Percentiles rank a stretch among this genome's conserved stretches.
Conservation (phyloP, 2,329 filamentous ascomycete species). For the Apiospora koreana region DNA sequence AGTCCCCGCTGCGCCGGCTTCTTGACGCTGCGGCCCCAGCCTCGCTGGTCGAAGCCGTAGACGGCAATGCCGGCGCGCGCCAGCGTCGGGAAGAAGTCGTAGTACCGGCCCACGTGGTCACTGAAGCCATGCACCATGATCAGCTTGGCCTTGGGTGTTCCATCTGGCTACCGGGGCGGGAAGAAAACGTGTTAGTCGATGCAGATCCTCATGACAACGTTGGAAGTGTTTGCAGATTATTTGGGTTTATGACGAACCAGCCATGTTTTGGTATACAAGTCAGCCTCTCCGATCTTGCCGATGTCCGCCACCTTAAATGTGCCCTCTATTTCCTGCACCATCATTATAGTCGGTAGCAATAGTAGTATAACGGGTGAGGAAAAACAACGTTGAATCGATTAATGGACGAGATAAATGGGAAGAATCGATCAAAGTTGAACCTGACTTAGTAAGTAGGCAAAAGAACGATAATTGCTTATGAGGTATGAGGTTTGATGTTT, state of each 20-base stretch:
- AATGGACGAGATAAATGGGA: neutral
- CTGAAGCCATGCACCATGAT: conserved; percentile 89
- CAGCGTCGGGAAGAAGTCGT: conserved; percentile 70
- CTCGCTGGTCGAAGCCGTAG: conserved; percentile 80
- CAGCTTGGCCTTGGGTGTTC: conserved; percentile 66
- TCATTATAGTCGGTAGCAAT: conserved; percentile 21
- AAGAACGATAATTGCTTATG: neutral
- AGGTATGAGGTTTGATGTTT: neutral
- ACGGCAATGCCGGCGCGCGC: conserved; percentile 73
- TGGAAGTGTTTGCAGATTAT: neutral
- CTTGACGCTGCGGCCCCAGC: conserved; percentile 78
- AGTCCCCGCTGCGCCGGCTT: conserved; percentile 65
- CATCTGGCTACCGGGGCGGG: conserved; percentile 47
- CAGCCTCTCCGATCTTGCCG: conserved; percentile 36
- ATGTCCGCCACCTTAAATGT: conserved; percentile 46
- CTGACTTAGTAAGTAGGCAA: neutral
- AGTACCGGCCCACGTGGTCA: conserved; percentile 80
- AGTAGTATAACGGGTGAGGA: neutral
- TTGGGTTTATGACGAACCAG: conserved; percentile 43
- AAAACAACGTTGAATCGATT: neutral
- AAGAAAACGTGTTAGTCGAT: neutral
- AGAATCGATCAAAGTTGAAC: neutral
- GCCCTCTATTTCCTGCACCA: conserved; percentile 49
- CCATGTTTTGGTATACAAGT: conserved; percentile 56
- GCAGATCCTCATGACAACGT: neutral